A percentile compares a stretch with the other conserved stretches of the same genome.
Conservation (phyloP, 2,329 filamentous ascomycete genomes). For the Stromatinia cepivora region DNA sequence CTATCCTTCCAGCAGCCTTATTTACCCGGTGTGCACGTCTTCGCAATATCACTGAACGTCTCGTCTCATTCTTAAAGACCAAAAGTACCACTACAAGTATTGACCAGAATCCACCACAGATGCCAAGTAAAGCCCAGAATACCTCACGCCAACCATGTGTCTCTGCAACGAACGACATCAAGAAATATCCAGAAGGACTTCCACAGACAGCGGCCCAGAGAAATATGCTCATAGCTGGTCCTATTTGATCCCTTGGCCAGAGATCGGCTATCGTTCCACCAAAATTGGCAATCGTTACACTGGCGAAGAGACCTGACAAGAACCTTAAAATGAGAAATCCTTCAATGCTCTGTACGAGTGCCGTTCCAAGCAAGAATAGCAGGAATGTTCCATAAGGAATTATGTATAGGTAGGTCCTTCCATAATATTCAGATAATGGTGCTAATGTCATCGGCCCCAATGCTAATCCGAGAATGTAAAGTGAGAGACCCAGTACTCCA, state of each 20-base stretch:
- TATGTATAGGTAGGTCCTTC: constrained; percentile 47
- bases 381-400: constrained; percentile 53
- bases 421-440: constrained; percentile 46
- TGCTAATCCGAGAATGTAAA: constrained; percentile 50
- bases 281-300: constrained; percentile 43
- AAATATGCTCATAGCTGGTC: constrained; percentile 44
- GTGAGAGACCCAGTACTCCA: constrained; percentile 47
- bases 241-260: constrained; percentile 32
- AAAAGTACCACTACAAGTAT: constrained; percentile 22
- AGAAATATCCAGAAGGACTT: constrained; percentile 43
- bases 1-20: not conserved
- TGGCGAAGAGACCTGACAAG: constrained; percentile 48
- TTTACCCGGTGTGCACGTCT: constrained; percentile 7
- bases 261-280: constrained; percentile 42
- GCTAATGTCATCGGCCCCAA: constrained; percentile 42
- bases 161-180: constrained; percentile 27
- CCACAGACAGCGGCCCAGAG: constrained; percentile 47
- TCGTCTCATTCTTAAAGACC: constrained; percentile 22
- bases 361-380: constrained; percentile 46
- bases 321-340: constrained; percentile 47
- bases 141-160: constrained; percentile 24
- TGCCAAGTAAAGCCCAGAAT: constrained; percentile 29
- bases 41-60: constrained; percentile 24
- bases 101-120: constrained; percentile 27
- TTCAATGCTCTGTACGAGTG: constrained; percentile 45